These are phyloP conservation scores for Ramaria rubella DNA, from an alignment of 768 basidiomycete species.

Conservation along the genomic window DNA sequence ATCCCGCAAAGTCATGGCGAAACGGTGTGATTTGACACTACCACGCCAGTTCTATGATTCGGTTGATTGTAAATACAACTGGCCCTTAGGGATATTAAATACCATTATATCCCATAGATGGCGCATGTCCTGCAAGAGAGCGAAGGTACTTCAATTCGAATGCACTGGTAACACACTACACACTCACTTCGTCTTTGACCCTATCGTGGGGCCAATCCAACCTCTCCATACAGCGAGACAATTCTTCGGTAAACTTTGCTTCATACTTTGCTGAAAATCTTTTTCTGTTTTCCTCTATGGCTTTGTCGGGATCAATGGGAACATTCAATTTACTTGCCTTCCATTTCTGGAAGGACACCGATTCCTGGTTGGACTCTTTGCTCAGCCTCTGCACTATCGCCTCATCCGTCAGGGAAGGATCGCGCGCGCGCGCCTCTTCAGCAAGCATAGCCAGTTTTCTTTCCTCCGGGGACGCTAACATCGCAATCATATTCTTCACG, in stretches of 20 bases:
- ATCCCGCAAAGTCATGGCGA: conserved; percentile 27
- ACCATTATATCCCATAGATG: conserved; percentile 12
- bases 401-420: no score
- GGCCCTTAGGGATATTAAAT: no score
- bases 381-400: no score
- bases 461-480: no score
- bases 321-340: no score
- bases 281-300: neutral
- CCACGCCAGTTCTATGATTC: conserved; percentile 17
- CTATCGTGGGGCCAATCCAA: conserved; percentile 7
- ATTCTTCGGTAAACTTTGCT: neutral
- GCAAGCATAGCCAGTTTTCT: no score
- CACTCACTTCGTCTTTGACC: conserved; percentile 1
- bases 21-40: conserved; percentile 23
- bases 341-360: no score
- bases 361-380: no score
- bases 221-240: neutral
- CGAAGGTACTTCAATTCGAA: neutral
- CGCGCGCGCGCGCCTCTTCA: no score
- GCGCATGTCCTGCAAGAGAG: conserved; percentile 2
- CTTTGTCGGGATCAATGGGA: neutral
- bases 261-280: neutral
- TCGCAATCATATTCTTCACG: no score
- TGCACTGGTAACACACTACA: neutral
- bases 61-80: no score